Evolutionary conservation across 805 yeast species (phyloP), one percentile per base, ranked within the genome.

Genomic region (Lipomyces orientalis): DNA sequence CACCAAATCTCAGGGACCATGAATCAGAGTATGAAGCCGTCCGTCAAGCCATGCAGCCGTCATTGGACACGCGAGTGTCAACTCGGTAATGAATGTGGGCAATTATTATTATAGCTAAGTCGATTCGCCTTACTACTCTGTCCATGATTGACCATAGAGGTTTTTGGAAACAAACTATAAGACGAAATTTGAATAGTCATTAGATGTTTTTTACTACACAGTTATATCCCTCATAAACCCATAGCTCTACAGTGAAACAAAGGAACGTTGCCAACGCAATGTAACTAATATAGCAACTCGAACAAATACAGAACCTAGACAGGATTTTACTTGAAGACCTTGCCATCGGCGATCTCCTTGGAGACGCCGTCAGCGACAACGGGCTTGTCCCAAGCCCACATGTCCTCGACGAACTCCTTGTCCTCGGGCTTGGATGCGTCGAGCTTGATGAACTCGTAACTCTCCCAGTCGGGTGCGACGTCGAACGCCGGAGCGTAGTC

Each of bases 401-500:
- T 85, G 87, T 93, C 91, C 82, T 90, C 85, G 76, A 95, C 81
- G 78, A 91, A 91, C 72, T 84, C 90, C 82, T 85, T 89, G 85
- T 86, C 91, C 79, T 87, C 95, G 74, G 86, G 87, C 75, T 87
- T 86, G 76, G 92, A 76, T 70, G 89, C 86, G 79, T 94, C 98
- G 78, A 94, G 85, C 85, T 91, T 88, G 79, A 87, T 83, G 90
- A 86, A 92, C 68, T 80, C 79, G 85, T 91, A 94, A 60, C 97
- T 91, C 84, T 94, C 98, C 97, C 97, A 93, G 84, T 95, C 99
- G 81, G 99, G 98, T 79, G 98, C 99, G 81, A 95, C 98, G 73
- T 94, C 90, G 79, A 94, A 92, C 72, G 97, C 99, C 81, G 98
- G 97, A 66, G 76, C 86, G 79, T 76, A 83, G 71, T 94, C 97